Evolutionary conservation across 345 rosid species (phyloP).

Genomic region (Theobroma cacao): DNA sequence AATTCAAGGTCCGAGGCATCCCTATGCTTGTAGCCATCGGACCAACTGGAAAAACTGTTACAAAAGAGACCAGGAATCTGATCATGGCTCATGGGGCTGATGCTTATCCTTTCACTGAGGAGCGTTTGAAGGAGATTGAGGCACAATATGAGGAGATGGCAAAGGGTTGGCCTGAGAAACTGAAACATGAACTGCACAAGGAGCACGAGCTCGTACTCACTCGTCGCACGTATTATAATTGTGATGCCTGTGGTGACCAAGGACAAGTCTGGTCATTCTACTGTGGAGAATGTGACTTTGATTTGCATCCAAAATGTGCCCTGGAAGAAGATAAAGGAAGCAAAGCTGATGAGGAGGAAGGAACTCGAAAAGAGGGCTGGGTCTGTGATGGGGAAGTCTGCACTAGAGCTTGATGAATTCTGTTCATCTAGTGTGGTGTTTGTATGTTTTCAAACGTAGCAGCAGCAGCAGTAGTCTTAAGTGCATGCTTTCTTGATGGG

Average conservation of each 20-base stretch:
- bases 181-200: slow-evolving; percentile 59
- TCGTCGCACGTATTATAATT: slow-evolving; percentile 28
- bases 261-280: slow-evolving; percentile 53
- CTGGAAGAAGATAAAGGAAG: background rate
- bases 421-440: background rate
- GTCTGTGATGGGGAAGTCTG: slow-evolving; percentile 60
- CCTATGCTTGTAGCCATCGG: slow-evolving; percentile 55
- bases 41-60: slow-evolving; percentile 47
- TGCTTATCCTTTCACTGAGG: slow-evolving; percentile 69
- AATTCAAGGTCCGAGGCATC: slow-evolving; percentile 55
- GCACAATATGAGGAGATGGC: slow-evolving; percentile 40
- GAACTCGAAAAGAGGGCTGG: slow-evolving; percentile 46
- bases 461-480: background rate
- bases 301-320: slow-evolving; percentile 51
- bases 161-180: slow-evolving; percentile 71
- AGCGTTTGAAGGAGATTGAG: slow-evolving; percentile 39
- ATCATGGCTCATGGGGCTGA: slow-evolving; percentile 43
- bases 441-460: background rate
- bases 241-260: slow-evolving; percentile 39
- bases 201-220: slow-evolving; percentile 60
- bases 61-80: slow-evolving; percentile 44
- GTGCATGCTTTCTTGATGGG: background rate
- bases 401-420: slow-evolving; percentile 32
- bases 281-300: slow-evolving; percentile 61
- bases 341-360: slow-evolving; percentile 1